phyloP scores from a whole-genome alignment of 305 asterid species.

The Fraxinus floribunda region DNA sequence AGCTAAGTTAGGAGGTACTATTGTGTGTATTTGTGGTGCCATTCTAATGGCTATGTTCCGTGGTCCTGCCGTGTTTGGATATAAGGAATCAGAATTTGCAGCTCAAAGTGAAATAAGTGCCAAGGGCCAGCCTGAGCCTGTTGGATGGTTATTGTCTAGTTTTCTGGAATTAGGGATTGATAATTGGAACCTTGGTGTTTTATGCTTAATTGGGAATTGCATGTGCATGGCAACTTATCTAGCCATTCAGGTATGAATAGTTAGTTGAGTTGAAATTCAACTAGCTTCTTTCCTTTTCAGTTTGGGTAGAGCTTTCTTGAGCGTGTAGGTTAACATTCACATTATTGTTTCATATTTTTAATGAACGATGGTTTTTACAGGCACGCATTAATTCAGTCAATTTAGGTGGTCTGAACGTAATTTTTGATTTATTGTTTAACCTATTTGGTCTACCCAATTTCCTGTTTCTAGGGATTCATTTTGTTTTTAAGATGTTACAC shows the following conservation, averaged over 20 bases:
- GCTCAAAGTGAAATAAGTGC: slow-evolving; percentile 65
- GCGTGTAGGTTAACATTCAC: not conserved
- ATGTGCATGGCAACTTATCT: slow-evolving; percentile 81
- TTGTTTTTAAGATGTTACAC: not conserved
- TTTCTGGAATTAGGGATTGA: slow-evolving; percentile 57
- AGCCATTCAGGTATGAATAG: slow-evolving; percentile 71
- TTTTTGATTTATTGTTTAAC: not conserved
- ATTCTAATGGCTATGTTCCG: slow-evolving; percentile 78
- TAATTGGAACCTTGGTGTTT: slow-evolving; percentile 74
- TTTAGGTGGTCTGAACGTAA: not conserved
- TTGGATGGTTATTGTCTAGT: slow-evolving; percentile 67
- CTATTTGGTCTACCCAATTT: not conserved
- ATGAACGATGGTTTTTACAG: not conserved
- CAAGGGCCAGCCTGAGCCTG: slow-evolving; percentile 86
- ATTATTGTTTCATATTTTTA: not conserved
- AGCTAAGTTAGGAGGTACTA: slow-evolving; percentile 85
- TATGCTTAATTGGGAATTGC: slow-evolving; percentile 87
- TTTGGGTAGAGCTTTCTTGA: not conserved
- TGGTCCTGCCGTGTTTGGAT: slow-evolving; percentile 82
- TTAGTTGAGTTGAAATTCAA: not conserved
- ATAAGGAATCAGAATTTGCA: slow-evolving; percentile 58
- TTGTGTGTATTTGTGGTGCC: slow-evolving; percentile 92
- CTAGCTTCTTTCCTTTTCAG: not conserved
- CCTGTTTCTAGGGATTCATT: not conserved
- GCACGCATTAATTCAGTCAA: not conserved